Conservation (phyloP, 805 yeast genomes). For the Candida maesae region DNA sequence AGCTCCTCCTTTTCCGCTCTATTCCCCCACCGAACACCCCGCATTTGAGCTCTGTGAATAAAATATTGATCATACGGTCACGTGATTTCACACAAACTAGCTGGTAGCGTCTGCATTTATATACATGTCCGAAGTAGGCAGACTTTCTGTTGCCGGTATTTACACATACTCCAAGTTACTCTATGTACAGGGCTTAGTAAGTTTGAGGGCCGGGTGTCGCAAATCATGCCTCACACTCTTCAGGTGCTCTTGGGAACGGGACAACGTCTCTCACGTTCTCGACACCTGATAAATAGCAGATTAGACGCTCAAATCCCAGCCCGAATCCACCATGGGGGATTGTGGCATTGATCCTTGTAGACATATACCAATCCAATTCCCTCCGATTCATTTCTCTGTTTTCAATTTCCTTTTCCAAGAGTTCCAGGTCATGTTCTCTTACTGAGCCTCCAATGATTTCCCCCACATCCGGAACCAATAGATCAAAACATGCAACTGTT, state of each 20-base stretch:
- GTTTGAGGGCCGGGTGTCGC: too few relatives aligned
- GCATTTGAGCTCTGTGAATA: too few relatives aligned
- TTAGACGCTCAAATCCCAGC: conserved; percentile 83
- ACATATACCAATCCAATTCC: conserved; percentile 74
- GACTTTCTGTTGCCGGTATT: too few relatives aligned
- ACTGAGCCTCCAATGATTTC: conserved; percentile 93
- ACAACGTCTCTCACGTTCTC: conserved; percentile 84
- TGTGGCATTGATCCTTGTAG: conserved; percentile 69
- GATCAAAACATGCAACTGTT: conserved; percentile 88
- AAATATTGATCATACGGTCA: too few relatives aligned
- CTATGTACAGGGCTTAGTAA: too few relatives aligned
- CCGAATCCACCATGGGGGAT: conserved; percentile 98
- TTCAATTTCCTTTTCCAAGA: conserved; percentile 46
- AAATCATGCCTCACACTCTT: conserved; percentile 36
- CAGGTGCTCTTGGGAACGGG: conserved; percentile 77
- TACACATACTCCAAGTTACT: too few relatives aligned
- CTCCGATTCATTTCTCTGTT: conserved; percentile 50
- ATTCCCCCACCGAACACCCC: too few relatives aligned
- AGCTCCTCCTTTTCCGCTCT: too few relatives aligned
- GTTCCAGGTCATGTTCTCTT: conserved; percentile 65
- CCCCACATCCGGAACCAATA: conserved; percentile 86
- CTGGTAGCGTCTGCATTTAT: too few relatives aligned
- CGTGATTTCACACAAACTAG: too few relatives aligned
- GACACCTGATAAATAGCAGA: conserved; percentile 67
- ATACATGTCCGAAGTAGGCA: too few relatives aligned